Base-by-base conservation (phyloP, 140 eudicot genomes). In the Cichorium intybus region DNA sequence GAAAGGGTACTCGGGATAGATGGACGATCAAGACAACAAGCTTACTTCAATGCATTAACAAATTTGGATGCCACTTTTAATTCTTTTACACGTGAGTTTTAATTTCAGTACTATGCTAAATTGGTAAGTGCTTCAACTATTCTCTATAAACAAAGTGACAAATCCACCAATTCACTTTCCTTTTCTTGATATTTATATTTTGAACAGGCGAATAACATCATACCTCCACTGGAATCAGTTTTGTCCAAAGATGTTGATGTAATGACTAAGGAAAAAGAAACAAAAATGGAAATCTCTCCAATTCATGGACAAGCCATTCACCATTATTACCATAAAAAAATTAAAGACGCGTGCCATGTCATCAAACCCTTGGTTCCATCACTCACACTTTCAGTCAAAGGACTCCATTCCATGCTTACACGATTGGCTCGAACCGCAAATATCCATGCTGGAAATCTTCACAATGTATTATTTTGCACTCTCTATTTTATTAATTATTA, bases 251-350 rank as follows among this genome's bases (percentile, higher is more conserved):
- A 92, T 72, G 96, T 87, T 72, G 77, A 90, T 77, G 92, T 96
- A n/a, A 85, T 92, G 96, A 82, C 87, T 29, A 76, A 75, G 75
- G 96, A 92, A 79, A 79, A 76, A 81, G 98, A 87, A 78, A 77
- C 80, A 6, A 85, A 81, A 45, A 69, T 73, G 82, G 98, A 83
- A 73, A 87, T 92, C 48, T 77, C 95, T 64, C 98, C 89, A 4
- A 78, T 92, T 78, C 98, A 92, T 83, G 98, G 98, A 31, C 91
- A 92, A 77, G 98, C 98, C 64, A 92, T 92, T 71, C 77, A 83
- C 78, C 98, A 85, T 61, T 92, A 96, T 66, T 92, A 92, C 52
- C 70, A 75, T 69, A 47, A 52, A 46, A 84, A 87, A 65, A 76
- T 81, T 34, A 77, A 76, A 56, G 96, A 92, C 72, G n/a, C n/a